These are phyloP conservation scores for Rhizomucor miehei DNA, from an alignment of 371 early-diverging fungal species.

Conservation along the genomic window DNA sequence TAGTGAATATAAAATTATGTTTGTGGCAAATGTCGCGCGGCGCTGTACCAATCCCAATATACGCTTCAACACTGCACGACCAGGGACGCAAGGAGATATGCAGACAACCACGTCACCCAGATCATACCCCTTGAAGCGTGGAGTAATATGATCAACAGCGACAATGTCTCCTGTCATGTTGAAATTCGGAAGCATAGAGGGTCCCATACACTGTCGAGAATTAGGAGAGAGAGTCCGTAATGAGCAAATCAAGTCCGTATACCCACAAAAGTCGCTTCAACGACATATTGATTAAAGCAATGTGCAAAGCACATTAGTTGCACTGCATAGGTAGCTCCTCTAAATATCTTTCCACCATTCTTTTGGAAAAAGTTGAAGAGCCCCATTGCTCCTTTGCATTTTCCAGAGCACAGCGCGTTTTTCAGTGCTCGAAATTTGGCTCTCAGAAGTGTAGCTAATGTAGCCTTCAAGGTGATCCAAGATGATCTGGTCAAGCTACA, in stretches of 20 bases:
- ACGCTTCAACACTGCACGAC: slow-evolving; percentile 70
- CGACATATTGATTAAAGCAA: slow-evolving; percentile 61
- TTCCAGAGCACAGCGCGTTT: no score
- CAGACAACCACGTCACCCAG: slow-evolving; percentile 79
- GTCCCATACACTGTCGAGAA: slow-evolving; percentile 67
- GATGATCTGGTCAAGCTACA: no score
- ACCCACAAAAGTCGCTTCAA: slow-evolving; percentile 68
- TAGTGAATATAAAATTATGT: background rate
- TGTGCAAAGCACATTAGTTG: slow-evolving; percentile 61
- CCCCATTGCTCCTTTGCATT: background rate
- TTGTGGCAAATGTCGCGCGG: no score
- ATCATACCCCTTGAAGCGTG: slow-evolving; percentile 44
- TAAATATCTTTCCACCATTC: slow-evolving; percentile 18
- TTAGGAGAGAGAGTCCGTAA: background rate
- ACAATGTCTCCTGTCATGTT: slow-evolving; percentile 69
- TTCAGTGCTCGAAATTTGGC: no score
- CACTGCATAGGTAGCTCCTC: slow-evolving; percentile 28
- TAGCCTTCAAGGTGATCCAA: no score
- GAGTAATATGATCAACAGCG: slow-evolving; percentile 62
- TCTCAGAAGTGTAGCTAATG: no score
- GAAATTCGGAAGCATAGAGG: slow-evolving; percentile 85
- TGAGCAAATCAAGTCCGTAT: background rate
- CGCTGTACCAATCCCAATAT: slow-evolving; percentile 68
- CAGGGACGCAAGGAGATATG: slow-evolving; percentile 64
- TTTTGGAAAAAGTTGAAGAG: slow-evolving; percentile 12